phyloP scores from a whole-genome alignment of 495 filamentous ascomycete species.

The Wilcoxina mikolae region DNA sequence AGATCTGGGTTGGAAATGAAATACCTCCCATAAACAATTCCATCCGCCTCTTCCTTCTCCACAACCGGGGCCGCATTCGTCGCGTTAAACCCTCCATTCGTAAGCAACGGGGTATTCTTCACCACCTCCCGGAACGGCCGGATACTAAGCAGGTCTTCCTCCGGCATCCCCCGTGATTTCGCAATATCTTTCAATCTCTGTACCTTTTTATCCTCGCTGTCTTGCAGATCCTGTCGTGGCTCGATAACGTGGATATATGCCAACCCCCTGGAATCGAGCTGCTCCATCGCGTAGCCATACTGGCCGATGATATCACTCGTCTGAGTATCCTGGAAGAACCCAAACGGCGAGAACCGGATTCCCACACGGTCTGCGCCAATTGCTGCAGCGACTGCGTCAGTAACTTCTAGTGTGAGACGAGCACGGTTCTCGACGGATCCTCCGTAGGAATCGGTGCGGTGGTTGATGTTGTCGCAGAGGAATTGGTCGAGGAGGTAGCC shows the following conservation, averaged over 20 bases:
- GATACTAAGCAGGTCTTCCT: conserved; percentile 35
- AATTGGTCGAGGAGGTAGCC: conserved; percentile 69
- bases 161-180: conserved; percentile 19
- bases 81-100: conserved; percentile 49
- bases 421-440: conserved; percentile 59
- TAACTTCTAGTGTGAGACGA: conserved; percentile 50
- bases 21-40: conserved; percentile 45
- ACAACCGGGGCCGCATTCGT: conserved; percentile 38
- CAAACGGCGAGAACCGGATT: conserved; percentile 52
- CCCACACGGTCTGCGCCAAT: conserved; percentile 48
- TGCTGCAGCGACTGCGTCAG: conserved; percentile 45
- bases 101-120: conserved; percentile 40
- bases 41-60: conserved; percentile 39
- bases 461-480: conserved; percentile 45
- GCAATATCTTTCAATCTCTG: conserved; percentile 31
- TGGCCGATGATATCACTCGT: conserved; percentile 43
- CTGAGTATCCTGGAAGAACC: conserved; percentile 50
- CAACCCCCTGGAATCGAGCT: conserved; percentile 41
- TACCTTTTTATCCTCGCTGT: conserved; percentile 28
- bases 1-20: conserved; percentile 64
- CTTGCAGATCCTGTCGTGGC: conserved; percentile 31
- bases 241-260: conserved; percentile 55
- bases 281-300: conserved; percentile 43
- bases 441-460: conserved; percentile 51
- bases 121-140: conserved; percentile 40